Percentiles rank a stretch among this genome's conserved stretches.
phyloP scores from a whole-genome alignment of 2,329 filamentous ascomycete genomes.

The Piedraia hortae region DNA sequence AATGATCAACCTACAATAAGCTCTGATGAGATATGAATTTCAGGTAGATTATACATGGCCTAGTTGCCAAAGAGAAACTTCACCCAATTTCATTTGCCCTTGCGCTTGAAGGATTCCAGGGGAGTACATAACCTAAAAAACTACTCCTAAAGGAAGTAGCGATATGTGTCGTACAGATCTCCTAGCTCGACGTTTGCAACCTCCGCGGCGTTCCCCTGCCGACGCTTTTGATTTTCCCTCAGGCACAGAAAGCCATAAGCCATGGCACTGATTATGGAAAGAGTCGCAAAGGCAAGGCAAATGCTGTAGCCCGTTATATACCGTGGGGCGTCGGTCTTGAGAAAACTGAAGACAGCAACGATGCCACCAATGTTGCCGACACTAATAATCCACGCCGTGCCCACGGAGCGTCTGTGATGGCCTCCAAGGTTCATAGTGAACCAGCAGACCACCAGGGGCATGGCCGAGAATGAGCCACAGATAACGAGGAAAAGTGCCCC shows the following conservation, averaged over 20 bases:
- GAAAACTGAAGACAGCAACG: slow-evolving; percentile 24
- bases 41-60: too few species aligned
- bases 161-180: slow-evolving; percentile 31
- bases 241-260: slow-evolving; percentile 32
- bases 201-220: slow-evolving; percentile 25
- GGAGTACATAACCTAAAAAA: too few species aligned
- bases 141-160: slow-evolving; percentile 32
- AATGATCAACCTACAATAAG: too few species aligned
- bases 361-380: slow-evolving; percentile 25
- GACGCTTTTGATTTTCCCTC: slow-evolving; percentile 31
- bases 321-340: slow-evolving; percentile 31
- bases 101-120: too few species aligned
- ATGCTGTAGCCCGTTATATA: slow-evolving; percentile 54
- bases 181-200: slow-evolving; percentile 34
- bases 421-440: slow-evolving; percentile 27
- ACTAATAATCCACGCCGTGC: slow-evolving; percentile 2
- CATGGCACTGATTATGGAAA: slow-evolving; percentile 34
- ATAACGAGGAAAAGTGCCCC: slow-evolving; percentile 58
- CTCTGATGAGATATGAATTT: too few species aligned
- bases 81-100: too few species aligned
- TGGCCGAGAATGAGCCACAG: slow-evolving; percentile 43
- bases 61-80: too few species aligned
- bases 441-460: slow-evolving; percentile 41
- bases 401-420: slow-evolving; percentile 5
- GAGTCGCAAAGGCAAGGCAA: slow-evolving; percentile 41